phyloP scores from a whole-genome alignment of 352 stramenopile species.

The Phytophthora hibernalis region DNA sequence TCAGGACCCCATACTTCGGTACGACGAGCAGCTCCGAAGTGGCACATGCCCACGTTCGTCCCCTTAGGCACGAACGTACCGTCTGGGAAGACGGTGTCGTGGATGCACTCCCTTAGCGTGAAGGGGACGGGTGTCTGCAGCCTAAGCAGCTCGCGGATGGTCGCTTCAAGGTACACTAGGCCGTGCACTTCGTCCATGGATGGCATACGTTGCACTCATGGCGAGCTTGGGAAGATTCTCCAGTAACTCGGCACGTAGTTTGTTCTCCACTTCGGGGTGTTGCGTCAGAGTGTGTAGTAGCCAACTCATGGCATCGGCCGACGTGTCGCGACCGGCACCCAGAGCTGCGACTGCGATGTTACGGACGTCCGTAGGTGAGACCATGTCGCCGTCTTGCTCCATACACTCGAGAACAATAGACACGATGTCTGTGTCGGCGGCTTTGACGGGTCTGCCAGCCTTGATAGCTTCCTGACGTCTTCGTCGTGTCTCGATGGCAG shows the following conservation, averaged over 20 bases:
- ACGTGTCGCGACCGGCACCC: conserved; percentile 73
- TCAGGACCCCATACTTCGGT: conserved; percentile 70
- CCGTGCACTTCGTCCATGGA: conserved; percentile 55
- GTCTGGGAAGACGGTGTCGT: conserved; percentile 65
- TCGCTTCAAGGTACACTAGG: conserved; percentile 67
- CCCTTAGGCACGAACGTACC: conserved; percentile 69
- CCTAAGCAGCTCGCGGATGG: conserved; percentile 67
- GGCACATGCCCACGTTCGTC: conserved; percentile 54
- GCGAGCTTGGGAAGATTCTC: conserved; percentile 46
- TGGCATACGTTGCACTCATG: conserved; percentile 32
- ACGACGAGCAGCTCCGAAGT: conserved; percentile 59
- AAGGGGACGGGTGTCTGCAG: conserved; percentile 61
- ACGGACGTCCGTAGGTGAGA: conserved; percentile 50
- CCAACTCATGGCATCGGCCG: conserved; percentile 63
- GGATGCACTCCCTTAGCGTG: conserved; percentile 40
- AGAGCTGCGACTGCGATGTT: conserved; percentile 76
- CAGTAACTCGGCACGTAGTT: conserved; percentile 54
- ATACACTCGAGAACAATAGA: conserved; percentile 44
- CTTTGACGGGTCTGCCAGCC: conserved; percentile 12
- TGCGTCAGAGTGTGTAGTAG: conserved; percentile 66
- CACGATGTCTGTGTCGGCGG: conserved; percentile 33
- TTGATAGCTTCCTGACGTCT: conserved; percentile 24
- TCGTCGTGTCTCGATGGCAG: conserved; percentile 32
- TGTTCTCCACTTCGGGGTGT: conserved; percentile 51
- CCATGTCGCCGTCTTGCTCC: conserved; percentile 29